Evolutionary conservation across 1,139 yeast genomes (phyloP), one percentile per base, ranked within the genome.

Genomic region (Meyerozyma athensensis): DNA sequence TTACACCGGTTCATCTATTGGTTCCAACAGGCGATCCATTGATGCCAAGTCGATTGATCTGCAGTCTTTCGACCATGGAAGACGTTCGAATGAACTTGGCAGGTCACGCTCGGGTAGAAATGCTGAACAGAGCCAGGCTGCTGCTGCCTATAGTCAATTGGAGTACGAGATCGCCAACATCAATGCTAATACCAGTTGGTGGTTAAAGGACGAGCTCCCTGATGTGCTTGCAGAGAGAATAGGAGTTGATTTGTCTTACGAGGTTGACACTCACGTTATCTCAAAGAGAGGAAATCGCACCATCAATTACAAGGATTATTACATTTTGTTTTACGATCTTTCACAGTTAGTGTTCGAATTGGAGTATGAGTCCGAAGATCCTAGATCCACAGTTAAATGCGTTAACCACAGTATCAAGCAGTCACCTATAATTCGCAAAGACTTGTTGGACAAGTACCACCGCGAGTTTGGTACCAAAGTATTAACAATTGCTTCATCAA

Each of bases 321-420:
- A 86, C 56, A 69, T 89, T 13, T 59, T 89, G 34, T 84, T 81
- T 55, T 78, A 76, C 43, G 95, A 86, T 54, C 79, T 83, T 47
- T 75, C 92, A 2, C 89, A 84, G 50, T 66, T 82, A 13, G 59
- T 74, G 1, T 60, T 85, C 46, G 79, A 79, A 44, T 64, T 78
- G 7, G 70, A 73, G 33, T 86, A 68, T 52, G 81, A 81, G 36
- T 51, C 57, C 14, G 63, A 66, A 19, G 77, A 79, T 43, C 89
- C 95, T 1, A 54, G 73, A 16, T 59, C 69, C 4, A 66, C 86
- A 1, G 67, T 78, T 4, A 61, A 65, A 32, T 61, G 76, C 37
- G 70, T 65, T 19, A 77, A 74, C 42, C 49, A 54, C 5, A 61
- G 63, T 23, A 49, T 56, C 8, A 59, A 68, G 24, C 68, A 72